Evolutionary conservation across 768 basidiomycete species (phyloP).

Genomic region (Naganishia vaughanmartiniae): DNA sequence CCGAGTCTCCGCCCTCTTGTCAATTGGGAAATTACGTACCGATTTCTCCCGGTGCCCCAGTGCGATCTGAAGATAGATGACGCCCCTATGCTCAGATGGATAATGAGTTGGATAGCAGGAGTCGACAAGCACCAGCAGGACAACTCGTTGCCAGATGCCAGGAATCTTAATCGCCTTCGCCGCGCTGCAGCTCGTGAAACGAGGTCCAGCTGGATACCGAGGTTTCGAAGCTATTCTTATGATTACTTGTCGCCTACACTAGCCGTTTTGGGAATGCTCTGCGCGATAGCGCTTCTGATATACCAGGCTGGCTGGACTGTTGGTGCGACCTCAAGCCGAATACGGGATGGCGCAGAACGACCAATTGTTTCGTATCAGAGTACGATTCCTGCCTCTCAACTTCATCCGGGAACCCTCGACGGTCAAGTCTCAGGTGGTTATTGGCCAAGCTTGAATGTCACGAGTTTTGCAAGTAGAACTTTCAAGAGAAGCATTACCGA

Average conservation of each 20-base stretch:
- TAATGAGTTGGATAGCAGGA: background rate
- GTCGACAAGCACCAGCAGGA: background rate
- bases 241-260: background rate
- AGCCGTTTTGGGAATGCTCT: background rate
- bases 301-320: constrained; percentile 16
- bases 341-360: background rate
- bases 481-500: background rate
- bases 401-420: background rate
- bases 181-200: background rate
- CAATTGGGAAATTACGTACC: background rate
- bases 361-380: background rate
- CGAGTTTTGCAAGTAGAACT: too few species aligned
- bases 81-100: background rate
- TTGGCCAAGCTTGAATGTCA: background rate
- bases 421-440: background rate
- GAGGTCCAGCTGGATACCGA: background rate
- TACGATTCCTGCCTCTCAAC: background rate
- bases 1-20: too few species aligned
- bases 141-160: background rate
- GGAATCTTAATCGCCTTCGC: background rate
- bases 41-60: constrained; percentile 6
- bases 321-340: background rate
- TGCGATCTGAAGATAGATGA: constrained; percentile 1
- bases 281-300: background rate
- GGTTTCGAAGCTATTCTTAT: background rate